Evolutionary conservation across 768 basidiomycete species (phyloP), one percentile per base, ranked within the genome.

Genomic region (Tricholoma hemisulphureum): DNA sequence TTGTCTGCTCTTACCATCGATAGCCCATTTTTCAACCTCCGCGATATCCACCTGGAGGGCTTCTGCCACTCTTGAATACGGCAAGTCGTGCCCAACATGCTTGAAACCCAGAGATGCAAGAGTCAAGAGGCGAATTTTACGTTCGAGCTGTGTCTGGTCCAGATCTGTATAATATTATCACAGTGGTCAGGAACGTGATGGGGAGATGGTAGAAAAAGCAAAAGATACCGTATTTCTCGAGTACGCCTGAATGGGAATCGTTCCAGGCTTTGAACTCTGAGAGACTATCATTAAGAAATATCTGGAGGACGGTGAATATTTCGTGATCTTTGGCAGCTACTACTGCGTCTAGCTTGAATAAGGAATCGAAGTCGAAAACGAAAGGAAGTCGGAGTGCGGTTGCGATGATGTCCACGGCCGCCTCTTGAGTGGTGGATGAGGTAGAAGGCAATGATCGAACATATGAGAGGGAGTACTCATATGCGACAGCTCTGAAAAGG

Each of bases 21-120:
- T 94, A 37, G 86, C 85, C 91, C 91, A 94, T 65, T 83, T 86
- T 69, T 95, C 93, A 26, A 95, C 91, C 58, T 90, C 77, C 23
- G 80, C 75, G 20, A 71, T 59, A 23, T 85, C 80, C 7, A 92
- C 83, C 61, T 90, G 83, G 43, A 95, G 73, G 11, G 82, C 77
- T 26, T 83, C 76, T 1, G 87, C 86, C 34, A 95, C 83, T 64
- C 79, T 81, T 9, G 83, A 69, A 70, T 95, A 95, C 0, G 87
- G 73, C 13, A 95, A 76, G 63, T 87, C 85, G 46, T 83, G 82
- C 8, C 91, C 90, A 31, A 92, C 80, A 66, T 91, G 82, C 62
- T 87, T 77, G 67, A 89, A 87, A n/a, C 85, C 88, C 29, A 94
- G 79, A 0, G 89, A 84, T 13, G 91, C 84, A 51, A 94, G 81